Conservation (phyloP, 768 basidiomycete species). For the Phaeotremella fagi region DNA sequence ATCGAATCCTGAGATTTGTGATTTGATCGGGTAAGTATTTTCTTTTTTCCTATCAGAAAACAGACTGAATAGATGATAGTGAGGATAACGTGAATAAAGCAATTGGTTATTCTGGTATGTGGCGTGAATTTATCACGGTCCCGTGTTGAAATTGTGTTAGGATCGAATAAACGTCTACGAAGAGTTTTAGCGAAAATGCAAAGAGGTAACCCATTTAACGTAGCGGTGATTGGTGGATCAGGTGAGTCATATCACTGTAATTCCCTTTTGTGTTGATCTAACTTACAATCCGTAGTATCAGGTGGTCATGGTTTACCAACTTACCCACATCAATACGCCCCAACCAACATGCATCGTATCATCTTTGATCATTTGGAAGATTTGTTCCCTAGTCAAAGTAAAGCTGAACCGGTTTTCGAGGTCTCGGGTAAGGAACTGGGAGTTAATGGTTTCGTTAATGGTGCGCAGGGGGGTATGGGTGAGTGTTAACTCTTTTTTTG, state of each 20-base stretch:
- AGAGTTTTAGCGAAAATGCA: slow-evolving; percentile 20
- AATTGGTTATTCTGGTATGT: slow-evolving; percentile 12
- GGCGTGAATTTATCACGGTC: neutral
- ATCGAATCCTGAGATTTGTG: slow-evolving; percentile 19
- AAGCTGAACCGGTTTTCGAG: slow-evolving; percentile 8
- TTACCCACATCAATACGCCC: slow-evolving; percentile 10
- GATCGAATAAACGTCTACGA: slow-evolving; percentile 27
- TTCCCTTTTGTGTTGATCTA: neutral
- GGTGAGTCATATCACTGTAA: slow-evolving; percentile 16
- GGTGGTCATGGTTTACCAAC: slow-evolving; percentile 17
- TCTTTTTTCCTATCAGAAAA: neutral
- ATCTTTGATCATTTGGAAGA: slow-evolving; percentile 31
- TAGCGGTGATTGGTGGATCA: slow-evolving; percentile 38
- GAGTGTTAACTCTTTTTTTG: slow-evolving; percentile 1
- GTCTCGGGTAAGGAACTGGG: slow-evolving; percentile 15
- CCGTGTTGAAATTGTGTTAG: slow-evolving; percentile 2
- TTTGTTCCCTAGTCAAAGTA: slow-evolving; percentile 16
- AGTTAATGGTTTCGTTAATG: slow-evolving; percentile 38
- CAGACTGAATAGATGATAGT: neutral
- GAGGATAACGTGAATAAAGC: slow-evolving; percentile 12
- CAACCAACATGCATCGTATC: slow-evolving; percentile 23
- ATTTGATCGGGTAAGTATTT: slow-evolving; percentile 22
- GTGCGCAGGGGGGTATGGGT: slow-evolving; percentile 42
- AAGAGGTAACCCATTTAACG: slow-evolving; percentile 29
- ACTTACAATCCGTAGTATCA: slow-evolving; percentile 16